phyloP scores from a whole-genome alignment of 768 basidiomycete genomes.

The Gautieria morchelliformis region DNA sequence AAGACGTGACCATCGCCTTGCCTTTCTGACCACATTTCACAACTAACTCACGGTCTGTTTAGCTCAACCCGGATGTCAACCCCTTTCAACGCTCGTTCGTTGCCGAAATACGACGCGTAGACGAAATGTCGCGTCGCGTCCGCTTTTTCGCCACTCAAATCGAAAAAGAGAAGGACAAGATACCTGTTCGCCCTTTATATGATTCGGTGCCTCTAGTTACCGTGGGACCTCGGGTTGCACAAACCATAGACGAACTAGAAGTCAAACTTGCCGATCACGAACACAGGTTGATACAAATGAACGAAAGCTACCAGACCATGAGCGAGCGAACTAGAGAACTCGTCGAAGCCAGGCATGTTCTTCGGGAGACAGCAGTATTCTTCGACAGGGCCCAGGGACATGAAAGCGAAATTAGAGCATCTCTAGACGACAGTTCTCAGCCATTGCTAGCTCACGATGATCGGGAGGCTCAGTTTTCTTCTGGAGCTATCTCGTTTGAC shows the following conservation, averaged over 20 bases:
- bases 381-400: conserved; percentile 82
- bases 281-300: conserved; percentile 77
- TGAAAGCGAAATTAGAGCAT: conserved; percentile 71
- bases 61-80: conserved; percentile 93
- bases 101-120: conserved; percentile 87
- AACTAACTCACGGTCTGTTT: neutral
- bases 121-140: conserved; percentile 92
- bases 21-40: neutral
- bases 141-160: conserved; percentile 86
- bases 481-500: conserved; percentile 58
- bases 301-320: conserved; percentile 81
- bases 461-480: conserved; percentile 52
- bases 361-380: conserved; percentile 92
- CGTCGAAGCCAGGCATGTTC: conserved; percentile 87
- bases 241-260: conserved; percentile 90
- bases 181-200: conserved; percentile 76
- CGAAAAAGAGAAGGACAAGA: conserved; percentile 70
- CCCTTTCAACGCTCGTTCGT: conserved; percentile 98
- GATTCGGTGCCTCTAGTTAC: conserved; percentile 84
- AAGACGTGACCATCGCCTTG: conserved; percentile 46
- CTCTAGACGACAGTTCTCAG: conserved; percentile 85
- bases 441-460: conserved; percentile 91
- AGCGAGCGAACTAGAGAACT: conserved; percentile 81
- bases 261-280: conserved; percentile 83
- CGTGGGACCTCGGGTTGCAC: conserved; percentile 85